Base-by-base conservation (phyloP, 1,139 yeast species). In the Lodderomyces metapsilosis region DNA sequence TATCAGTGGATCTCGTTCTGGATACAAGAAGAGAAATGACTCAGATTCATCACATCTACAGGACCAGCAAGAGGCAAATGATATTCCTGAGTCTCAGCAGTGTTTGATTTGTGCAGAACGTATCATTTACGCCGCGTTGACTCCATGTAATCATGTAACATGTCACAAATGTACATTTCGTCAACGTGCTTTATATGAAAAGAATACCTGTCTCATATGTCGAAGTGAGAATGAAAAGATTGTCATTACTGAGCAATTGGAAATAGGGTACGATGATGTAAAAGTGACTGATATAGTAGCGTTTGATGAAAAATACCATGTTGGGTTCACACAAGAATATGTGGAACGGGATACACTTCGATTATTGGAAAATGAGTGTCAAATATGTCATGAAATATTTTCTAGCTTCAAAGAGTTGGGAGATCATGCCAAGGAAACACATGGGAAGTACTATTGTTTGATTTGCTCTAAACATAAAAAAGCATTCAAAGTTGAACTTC, bases 61-160 rank as follows among this genome's bases (percentile, higher is more conserved):
- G 6, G 40, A 42, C 15, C 44, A 34, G 2, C 62, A 50, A n/a
- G 67, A 58, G 1, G 68, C 59, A 5, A 66, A 59, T 12, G 63
- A 59, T 8, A 38, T 47, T 1, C 60, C 56, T 21, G 79, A 75
- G 21, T 53, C 51, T 16, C 58, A 64, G 18, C 61, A 69, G 21
- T 91, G 98, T 68, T 64, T 89, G 31, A 88, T 92, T 43, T 92
- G 99, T 67, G 95, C 98, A 1, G 84, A 87, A 38, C 69, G 66
- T 34, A 72, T 89, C 34, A 54, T 52, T 17, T 77, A 74, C 54
- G 81, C 82, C 2, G 87, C 96, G 0, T 61, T 85, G 12, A 78
- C 92, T 2, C 87, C 91, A 1, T 92, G 99, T 63, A 83, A 83
- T 52, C 98, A 92, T 58, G 74, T 74, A 18, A 82, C 91, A 0